A percentile compares a stretch with the other conserved stretches of the same genome.
phyloP scores from a whole-genome alignment of 148 eudicot species.

The Vaccinium vitisidaea region DNA sequence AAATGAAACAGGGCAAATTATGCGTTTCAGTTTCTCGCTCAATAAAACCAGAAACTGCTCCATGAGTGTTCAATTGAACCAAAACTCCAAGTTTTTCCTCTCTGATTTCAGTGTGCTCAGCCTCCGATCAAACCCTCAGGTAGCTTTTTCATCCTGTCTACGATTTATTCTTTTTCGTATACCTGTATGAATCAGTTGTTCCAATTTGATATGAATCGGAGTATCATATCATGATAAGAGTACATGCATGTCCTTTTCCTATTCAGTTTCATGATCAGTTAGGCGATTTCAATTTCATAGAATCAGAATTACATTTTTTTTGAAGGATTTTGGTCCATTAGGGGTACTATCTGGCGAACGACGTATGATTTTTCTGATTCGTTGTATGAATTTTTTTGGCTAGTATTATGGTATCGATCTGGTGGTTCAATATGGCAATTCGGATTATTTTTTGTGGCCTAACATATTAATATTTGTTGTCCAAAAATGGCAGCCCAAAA shows the following conservation, averaged over 20 bases:
- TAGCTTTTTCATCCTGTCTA: too few relatives aligned
- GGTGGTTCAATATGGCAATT: too few relatives aligned
- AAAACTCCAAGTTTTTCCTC: background rate
- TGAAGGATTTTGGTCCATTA: too few relatives aligned
- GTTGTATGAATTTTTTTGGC: too few relatives aligned
- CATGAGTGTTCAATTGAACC: background rate
- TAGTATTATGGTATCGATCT: too few relatives aligned
- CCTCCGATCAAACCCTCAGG: background rate
- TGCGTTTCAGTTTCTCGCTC: background rate
- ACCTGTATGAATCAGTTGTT: background rate
- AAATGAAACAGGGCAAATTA: background rate
- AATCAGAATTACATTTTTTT: too few relatives aligned
- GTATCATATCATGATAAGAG: background rate
- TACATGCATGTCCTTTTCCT: background rate
- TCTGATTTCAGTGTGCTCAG: background rate
- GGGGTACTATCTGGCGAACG: too few relatives aligned
- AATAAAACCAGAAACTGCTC: background rate
- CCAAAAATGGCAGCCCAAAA: too few relatives aligned
- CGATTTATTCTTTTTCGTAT: background rate
- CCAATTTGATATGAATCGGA: background rate
- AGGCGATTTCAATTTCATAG: too few relatives aligned
- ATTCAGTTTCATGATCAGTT: background rate
- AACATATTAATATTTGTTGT: too few relatives aligned
- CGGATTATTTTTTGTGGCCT: too few relatives aligned
- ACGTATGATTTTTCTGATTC: background rate